Percentiles rank a stretch among this genome's conserved stretches.
Conservation (phyloP, 768 basidiomycete genomes). For the Amanita pseudoporphyria region DNA sequence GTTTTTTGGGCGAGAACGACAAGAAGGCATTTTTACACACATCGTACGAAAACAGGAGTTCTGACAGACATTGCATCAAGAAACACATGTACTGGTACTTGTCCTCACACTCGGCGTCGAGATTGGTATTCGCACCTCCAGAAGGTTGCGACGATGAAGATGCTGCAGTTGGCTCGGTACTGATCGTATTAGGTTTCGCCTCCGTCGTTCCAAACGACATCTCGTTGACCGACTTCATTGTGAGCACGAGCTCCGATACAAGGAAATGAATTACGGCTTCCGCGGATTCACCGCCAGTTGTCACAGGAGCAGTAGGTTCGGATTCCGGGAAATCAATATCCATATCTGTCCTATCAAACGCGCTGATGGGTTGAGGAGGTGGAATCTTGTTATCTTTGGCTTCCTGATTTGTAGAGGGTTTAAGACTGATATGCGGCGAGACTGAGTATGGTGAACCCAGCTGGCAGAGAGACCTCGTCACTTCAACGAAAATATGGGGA, state of each 20-base stretch:
- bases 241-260: slow-evolving; percentile 57
- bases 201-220: slow-evolving; percentile 3
- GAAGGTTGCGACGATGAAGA: not conserved
- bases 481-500: slow-evolving; percentile 63
- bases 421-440: slow-evolving; percentile 50
- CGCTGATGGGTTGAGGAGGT: slow-evolving; percentile 15
- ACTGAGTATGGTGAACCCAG: slow-evolving; percentile 56
- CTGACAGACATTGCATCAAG: slow-evolving; percentile 86
- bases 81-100: slow-evolving; percentile 61
- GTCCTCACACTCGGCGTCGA: slow-evolving; percentile 20
- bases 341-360: slow-evolving; percentile 13
- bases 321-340: slow-evolving; percentile 32
- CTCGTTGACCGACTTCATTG: slow-evolving; percentile 35
- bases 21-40: slow-evolving; percentile 84
- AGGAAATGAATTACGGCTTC: slow-evolving; percentile 64
- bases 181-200: not conserved
- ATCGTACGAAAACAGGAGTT: slow-evolving; percentile 89
- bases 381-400: slow-evolving; percentile 1
- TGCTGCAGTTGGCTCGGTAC: not conserved
- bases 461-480: slow-evolving; percentile 60
- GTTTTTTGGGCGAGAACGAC: slow-evolving; percentile 65
- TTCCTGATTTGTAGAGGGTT: slow-evolving; percentile 14
- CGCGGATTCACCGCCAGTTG: slow-evolving; percentile 31
- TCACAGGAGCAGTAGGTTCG: slow-evolving; percentile 28
- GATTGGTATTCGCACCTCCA: slow-evolving; percentile 1